phyloP scores from a whole-genome alignment of 208 protist genomes.

The Acanthamoeba royreba region DNA sequence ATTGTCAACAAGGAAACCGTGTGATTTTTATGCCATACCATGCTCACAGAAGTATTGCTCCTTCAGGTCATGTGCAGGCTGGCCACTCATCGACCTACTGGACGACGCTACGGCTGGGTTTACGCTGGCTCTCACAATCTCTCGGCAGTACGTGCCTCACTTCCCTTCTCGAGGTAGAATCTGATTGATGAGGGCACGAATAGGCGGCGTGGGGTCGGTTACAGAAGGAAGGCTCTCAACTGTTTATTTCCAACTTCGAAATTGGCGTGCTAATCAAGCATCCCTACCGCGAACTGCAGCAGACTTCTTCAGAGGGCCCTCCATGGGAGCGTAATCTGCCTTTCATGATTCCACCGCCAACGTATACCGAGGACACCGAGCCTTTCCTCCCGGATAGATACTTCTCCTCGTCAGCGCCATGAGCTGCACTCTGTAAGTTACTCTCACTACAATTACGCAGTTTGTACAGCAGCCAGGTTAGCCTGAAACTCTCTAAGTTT shows the following conservation, averaged over 20 bases:
- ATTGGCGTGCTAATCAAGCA: slow-evolving; percentile 53
- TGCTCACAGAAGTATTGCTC: not conserved
- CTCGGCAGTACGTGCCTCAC: not conserved
- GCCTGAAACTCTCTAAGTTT: no score
- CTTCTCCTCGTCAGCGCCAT: not conserved
- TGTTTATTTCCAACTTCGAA: slow-evolving; percentile 56
- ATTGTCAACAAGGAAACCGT: no score
- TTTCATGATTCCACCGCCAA: not conserved
- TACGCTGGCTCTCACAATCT: slow-evolving; percentile 57
- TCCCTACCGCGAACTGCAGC: not conserved
- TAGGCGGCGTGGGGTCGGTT: slow-evolving; percentile 48
- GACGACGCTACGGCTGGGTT: slow-evolving; percentile 50
- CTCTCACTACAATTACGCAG: no score
- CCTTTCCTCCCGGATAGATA: not conserved
- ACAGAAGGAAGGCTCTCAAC: slow-evolving; percentile 48
- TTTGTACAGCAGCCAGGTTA: no score
- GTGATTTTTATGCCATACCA: no score
- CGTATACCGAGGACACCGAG: not conserved
- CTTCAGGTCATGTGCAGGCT: not conserved
- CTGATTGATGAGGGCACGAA: not conserved
- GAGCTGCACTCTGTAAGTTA: no score
- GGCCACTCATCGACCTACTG: not conserved
- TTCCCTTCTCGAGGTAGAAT: not conserved
- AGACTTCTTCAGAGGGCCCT: not conserved
- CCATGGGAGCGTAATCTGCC: not conserved